phyloP scores from a whole-genome alignment of 345 rosid genomes.

The Triadica sebifera region DNA sequence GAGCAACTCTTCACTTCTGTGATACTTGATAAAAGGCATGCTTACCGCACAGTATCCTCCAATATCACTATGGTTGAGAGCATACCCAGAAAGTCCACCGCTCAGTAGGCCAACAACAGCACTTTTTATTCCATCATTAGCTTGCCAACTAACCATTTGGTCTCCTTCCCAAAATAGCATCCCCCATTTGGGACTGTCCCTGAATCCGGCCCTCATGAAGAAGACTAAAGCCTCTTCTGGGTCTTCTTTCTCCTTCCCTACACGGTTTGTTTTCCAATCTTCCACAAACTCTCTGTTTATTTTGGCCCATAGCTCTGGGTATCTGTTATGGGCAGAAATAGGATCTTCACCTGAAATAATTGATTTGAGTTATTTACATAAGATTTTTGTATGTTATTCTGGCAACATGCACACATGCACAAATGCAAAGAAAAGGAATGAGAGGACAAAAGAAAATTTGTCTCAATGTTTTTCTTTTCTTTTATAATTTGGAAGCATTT shows the following conservation, averaged over 20 bases:
- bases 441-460: background rate
- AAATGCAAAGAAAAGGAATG: background rate
- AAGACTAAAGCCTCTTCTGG: conserved; percentile 49
- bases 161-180: conserved; percentile 84
- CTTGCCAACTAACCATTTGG: conserved; percentile 84
- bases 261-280: conserved; percentile 47
- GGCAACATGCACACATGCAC: background rate
- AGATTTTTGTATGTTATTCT: background rate
- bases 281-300: conserved; percentile 68
- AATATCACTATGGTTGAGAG: conserved; percentile 72
- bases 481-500: no score
- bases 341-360: conserved; percentile 64
- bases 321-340: conserved; percentile 63
- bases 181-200: conserved; percentile 70
- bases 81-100: conserved; percentile 66
- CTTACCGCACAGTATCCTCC: conserved; percentile 69
- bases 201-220: conserved; percentile 76
- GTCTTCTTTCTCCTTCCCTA: conserved; percentile 37
- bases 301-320: conserved; percentile 74
- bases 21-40: conserved; percentile 53
- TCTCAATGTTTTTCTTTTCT: background rate
- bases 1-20: conserved; percentile 63
- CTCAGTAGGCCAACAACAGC: conserved; percentile 63
- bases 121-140: conserved; percentile 73
- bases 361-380: background rate